These are phyloP conservation scores for Aspergillus persii DNA, from an alignment of 2,329 filamentous ascomycete genomes.

Conservation along the genomic window DNA sequence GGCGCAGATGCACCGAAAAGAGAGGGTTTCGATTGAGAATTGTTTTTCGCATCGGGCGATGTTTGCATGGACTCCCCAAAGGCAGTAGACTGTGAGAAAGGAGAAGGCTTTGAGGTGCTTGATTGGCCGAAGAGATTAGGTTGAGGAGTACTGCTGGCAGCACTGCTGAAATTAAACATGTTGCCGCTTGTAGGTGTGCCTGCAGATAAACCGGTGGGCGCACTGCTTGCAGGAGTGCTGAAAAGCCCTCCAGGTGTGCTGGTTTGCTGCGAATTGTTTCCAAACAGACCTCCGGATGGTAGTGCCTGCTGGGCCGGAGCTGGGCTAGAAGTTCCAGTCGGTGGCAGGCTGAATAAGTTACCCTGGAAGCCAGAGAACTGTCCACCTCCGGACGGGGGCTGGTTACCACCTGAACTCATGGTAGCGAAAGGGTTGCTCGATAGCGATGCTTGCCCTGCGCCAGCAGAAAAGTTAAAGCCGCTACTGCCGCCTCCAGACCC, in stretches of 20 bases:
- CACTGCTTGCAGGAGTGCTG: constrained; percentile 13
- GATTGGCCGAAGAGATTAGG: constrained; percentile 24
- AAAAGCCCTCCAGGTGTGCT: constrained; percentile 17
- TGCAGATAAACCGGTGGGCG: constrained; percentile 13
- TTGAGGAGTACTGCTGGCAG: constrained; percentile 14
- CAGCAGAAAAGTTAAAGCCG: constrained; percentile 34
- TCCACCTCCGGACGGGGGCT: constrained; percentile 9
- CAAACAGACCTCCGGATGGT: constrained; percentile 21
- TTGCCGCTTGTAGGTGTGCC: constrained; percentile 15
- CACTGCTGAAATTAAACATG: constrained; percentile 22
- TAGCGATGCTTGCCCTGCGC: constrained; percentile 17
- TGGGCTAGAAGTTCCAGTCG: constrained; percentile 15
- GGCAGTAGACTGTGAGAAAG: constrained; percentile 29
- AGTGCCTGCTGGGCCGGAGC: constrained; percentile 22
- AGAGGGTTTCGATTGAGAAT: constrained; percentile 16
- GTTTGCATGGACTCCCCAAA: constrained; percentile 34
- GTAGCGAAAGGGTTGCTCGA: constrained; percentile 38
- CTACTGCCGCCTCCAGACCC: constrained; percentile 25
- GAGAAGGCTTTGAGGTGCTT: constrained; percentile 19
- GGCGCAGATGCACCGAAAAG: constrained; percentile 21
- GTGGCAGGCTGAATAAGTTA: constrained; percentile 30
- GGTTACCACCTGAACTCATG: constrained; percentile 21
- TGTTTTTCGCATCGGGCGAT: constrained; percentile 30
- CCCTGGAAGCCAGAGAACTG: constrained; percentile 33
- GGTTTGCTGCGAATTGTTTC: constrained; percentile 15